Conservation (phyloP, 768 basidiomycete species). For the Tephrocybe sp. region DNA sequence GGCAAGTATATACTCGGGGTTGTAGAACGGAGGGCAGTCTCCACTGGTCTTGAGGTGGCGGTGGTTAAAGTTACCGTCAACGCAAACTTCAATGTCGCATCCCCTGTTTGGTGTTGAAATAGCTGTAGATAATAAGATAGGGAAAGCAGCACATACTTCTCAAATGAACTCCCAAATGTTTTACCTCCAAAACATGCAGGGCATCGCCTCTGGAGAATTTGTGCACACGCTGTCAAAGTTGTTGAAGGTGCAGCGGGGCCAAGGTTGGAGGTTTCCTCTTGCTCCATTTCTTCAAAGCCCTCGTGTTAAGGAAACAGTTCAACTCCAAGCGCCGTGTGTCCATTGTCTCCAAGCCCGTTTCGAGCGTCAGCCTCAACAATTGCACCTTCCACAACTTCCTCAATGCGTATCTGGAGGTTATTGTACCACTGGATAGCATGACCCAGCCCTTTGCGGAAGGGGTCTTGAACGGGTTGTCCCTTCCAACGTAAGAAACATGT, state of each 20-base stretch:
- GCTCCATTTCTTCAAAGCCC: too few relatives aligned
- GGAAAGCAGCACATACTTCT: slow-evolving; percentile 9
- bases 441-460: not conserved
- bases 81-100: slow-evolving; percentile 4
- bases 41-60: slow-evolving; percentile 27
- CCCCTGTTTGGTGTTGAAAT: not conserved
- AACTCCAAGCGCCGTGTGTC: too few relatives aligned
- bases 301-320: not conserved
- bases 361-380: not conserved
- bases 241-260: not conserved
- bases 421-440: not conserved
- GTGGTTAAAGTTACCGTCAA: slow-evolving; percentile 40
- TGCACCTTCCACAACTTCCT: not conserved
- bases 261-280: too few relatives aligned
- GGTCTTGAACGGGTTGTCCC: not conserved
- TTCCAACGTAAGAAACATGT: not conserved
- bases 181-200: slow-evolving; percentile 34
- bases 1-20: slow-evolving; percentile 30
- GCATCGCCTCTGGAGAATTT: slow-evolving; percentile 25
- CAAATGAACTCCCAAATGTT: not conserved
- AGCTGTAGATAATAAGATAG: slow-evolving; percentile 18
- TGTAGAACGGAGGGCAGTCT: slow-evolving; percentile 24
- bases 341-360: too few relatives aligned
- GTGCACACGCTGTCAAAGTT: slow-evolving; percentile 8
- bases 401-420: not conserved